These are phyloP conservation scores for Polyporus tsugae DNA, from an alignment of 1,284 basidiomycete species.

Conservation along the genomic window DNA sequence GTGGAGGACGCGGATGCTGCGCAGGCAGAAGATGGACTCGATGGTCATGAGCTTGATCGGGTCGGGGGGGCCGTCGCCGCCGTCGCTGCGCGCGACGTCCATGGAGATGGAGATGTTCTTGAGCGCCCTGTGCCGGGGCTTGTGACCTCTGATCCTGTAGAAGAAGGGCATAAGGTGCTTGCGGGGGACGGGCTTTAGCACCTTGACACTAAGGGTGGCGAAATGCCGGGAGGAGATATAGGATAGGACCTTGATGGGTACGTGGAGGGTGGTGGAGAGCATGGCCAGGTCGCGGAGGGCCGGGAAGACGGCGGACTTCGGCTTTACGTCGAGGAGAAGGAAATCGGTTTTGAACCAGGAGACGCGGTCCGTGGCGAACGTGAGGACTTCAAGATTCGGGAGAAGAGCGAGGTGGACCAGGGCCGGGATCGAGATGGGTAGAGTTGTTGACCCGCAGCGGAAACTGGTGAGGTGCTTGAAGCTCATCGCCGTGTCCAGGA, in stretches of 20 bases:
- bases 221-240: constrained; percentile 7
- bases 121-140: not conserved
- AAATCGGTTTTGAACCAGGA: constrained; percentile 6
- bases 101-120: not conserved
- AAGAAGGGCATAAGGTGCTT: constrained; percentile 7
- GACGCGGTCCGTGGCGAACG: constrained; percentile 4
- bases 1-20: constrained; percentile 3
- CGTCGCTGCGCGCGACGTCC: constrained; percentile 3
- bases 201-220: not conserved
- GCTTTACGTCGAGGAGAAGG: constrained; percentile 2
- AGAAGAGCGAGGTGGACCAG: constrained; percentile 14
- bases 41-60: constrained; percentile 6
- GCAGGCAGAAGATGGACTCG: constrained; percentile 4
- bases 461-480: constrained; percentile 12
- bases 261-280: not conserved
- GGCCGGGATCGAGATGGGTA: constrained; percentile 11
- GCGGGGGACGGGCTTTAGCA: constrained; percentile 1
- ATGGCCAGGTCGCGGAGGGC: constrained; percentile 9
- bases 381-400: constrained; percentile 6
- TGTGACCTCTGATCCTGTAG: not conserved
- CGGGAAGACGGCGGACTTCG: constrained; percentile 13
- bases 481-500: constrained; percentile 8
- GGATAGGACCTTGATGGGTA: constrained; percentile 6
- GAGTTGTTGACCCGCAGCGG: constrained; percentile 4
- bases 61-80: not conserved